Evolutionary conservation across 176 grass and related monocot genomes (phyloP).

Genomic region (Juncus effusus): DNA sequence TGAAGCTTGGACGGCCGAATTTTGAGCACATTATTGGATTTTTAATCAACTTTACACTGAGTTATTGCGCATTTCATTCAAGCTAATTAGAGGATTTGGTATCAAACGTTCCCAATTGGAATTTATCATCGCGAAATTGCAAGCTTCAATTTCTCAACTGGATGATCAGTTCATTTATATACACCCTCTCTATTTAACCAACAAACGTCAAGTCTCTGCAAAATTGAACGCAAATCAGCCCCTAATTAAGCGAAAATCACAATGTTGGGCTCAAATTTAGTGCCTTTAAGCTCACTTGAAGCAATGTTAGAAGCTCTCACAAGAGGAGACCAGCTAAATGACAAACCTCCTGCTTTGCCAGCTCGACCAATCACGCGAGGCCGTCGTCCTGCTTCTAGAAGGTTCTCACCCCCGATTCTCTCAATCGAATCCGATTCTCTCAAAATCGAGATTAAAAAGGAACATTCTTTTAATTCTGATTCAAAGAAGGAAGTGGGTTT

Average conservation of each 20-base stretch:
- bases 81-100: conserved; percentile 4
- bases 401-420: conserved; percentile 42
- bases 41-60: conserved; percentile 29
- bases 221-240: neutral
- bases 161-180: no score
- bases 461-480: conserved; percentile 4
- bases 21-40: conserved; percentile 27
- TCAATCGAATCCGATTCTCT: conserved; percentile 45
- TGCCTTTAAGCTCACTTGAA: conserved; percentile 71
- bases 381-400: conserved; percentile 57
- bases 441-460: conserved; percentile 20
- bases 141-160: conserved; percentile 14
- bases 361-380: conserved; percentile 67
- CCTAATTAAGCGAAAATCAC: no score
- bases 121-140: no score
- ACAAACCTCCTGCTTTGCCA: conserved; percentile 73
- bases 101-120: no score
- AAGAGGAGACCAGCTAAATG: conserved; percentile 69
- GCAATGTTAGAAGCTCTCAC: conserved; percentile 78
- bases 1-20: conserved; percentile 23
- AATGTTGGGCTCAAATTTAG: conserved; percentile 39
- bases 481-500: conserved; percentile 39
- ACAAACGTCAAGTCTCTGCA: conserved; percentile 32
- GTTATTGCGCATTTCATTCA: conserved; percentile 11
- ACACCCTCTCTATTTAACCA: no score